phyloP scores from a whole-genome alignment of 805 yeast species.

The Metschnikowia cubensis region DNA sequence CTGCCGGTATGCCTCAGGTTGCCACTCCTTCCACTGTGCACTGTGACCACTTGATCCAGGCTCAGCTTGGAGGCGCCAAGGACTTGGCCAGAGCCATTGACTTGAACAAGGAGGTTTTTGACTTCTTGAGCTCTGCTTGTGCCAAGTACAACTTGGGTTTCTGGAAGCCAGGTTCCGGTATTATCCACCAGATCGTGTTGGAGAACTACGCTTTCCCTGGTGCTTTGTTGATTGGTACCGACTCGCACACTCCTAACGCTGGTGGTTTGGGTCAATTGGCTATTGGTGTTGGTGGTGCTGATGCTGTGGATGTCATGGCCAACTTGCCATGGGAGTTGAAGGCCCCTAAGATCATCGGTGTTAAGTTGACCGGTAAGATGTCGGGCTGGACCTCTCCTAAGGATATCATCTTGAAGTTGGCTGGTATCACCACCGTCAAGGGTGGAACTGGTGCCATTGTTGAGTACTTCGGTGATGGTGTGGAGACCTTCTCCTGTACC shows the following conservation, averaged over 20 bases:
- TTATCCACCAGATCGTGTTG: slow-evolving; percentile 92
- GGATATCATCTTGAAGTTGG: slow-evolving; percentile 88
- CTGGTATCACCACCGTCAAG: slow-evolving; percentile 92
- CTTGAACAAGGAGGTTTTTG: slow-evolving; percentile 90
- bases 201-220: slow-evolving; percentile 98
- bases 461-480: slow-evolving; percentile 96
- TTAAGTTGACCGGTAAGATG: slow-evolving; percentile 86
- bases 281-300: slow-evolving; percentile 99
- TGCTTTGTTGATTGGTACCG: slow-evolving; percentile 93
- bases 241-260: slow-evolving; percentile 96
- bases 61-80: slow-evolving; percentile 82
- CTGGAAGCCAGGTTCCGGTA: slow-evolving; percentile 99
- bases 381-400: slow-evolving; percentile 97
- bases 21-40: slow-evolving; percentile 96
- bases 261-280: slow-evolving; percentile 98
- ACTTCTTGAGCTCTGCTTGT: slow-evolving; percentile 84
- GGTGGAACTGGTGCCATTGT: slow-evolving; percentile 98
- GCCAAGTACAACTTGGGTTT: slow-evolving; percentile 95
- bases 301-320: slow-evolving; percentile 96
- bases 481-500: slow-evolving; percentile 86
- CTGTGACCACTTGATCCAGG: slow-evolving; percentile 97
- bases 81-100: slow-evolving; percentile 85
- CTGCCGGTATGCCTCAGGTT: slow-evolving; percentile 86
- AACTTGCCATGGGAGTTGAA: slow-evolving; percentile 95
- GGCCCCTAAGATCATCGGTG: slow-evolving; percentile 95